Conservation (phyloP, 2,329 filamentous ascomycete genomes). For the Fusarium nurragi region DNA sequence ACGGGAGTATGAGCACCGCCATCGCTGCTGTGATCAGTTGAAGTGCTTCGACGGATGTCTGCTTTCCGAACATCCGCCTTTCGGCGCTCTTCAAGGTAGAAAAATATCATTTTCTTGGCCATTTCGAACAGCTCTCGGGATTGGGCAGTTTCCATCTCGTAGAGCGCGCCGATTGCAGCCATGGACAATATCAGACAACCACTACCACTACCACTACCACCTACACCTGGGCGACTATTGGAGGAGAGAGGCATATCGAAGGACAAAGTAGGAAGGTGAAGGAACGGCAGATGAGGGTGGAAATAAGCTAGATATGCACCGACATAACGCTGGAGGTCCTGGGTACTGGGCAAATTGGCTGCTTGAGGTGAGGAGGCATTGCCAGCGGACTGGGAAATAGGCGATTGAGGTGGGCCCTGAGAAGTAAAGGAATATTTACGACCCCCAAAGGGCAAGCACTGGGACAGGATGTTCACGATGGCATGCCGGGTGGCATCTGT, state of each 20-base stretch:
- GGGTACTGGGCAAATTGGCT: constrained; percentile 77
- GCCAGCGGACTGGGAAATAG: constrained; percentile 59
- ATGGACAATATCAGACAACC: constrained; percentile 87
- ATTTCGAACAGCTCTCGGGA: constrained; percentile 91
- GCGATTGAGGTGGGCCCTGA: constrained; percentile 63
- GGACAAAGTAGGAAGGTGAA: constrained; percentile 89
- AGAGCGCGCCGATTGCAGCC: constrained; percentile 82
- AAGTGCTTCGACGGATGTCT: constrained; percentile 64
- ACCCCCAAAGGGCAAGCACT: constrained; percentile 64
- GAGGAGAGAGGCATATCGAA: constrained; percentile 82
- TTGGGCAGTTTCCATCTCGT: constrained; percentile 82
- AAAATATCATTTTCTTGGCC: constrained; percentile 93
- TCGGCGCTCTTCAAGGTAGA: constrained; percentile 90
- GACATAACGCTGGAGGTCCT: constrained; percentile 90
- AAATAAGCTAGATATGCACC: constrained; percentile 91
- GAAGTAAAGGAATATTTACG: constrained; percentile 72
- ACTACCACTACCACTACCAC: constrained; percentile 85
- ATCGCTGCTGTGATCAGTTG: constrained; percentile 63
- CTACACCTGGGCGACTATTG: constrained; percentile 69
- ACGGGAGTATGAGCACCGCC: constrained; percentile 79
- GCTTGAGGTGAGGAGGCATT: constrained; percentile 62
- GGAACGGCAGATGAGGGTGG: constrained; percentile 93
- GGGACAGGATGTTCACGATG: constrained; percentile 68
- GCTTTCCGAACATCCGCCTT: constrained; percentile 81
- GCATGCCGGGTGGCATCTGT: constrained; percentile 71